Evolutionary conservation across 352 stramenopile genomes (phyloP), one percentile per base, ranked within the genome.

Genomic region (Phytopythium vexans): DNA sequence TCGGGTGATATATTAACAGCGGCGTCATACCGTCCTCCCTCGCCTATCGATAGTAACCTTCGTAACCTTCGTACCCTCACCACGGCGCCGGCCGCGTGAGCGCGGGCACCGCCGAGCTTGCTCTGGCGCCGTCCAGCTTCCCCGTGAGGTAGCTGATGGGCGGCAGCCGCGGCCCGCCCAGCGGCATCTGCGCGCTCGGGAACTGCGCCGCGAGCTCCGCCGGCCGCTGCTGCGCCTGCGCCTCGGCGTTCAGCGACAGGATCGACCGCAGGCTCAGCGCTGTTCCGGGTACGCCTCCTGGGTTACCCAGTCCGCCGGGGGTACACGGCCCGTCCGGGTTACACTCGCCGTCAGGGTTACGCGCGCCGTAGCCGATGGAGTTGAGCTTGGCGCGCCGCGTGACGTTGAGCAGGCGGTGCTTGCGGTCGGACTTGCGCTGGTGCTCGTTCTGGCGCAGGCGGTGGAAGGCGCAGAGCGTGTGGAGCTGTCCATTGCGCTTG

Each of bases 391-490:
- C 78, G 45, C 78, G 74, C 39, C 75, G 77, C 41, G 78, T 70
- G 54, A 92, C 81, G 54, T 73, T 88, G 39, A 88, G 70, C 74
- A 89, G 87, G 54, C 82, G 82, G 56, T 92, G 84, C 70, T 94
- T 94, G 45, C 84, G 84, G 60, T 94, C 80, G 67, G 80, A 92
- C 67, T 94, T 92, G 63, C 85, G 78, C 70, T 94, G 82, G 49
- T 92, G 74, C 58, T 92, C 79, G 57, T 93, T 94, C 62, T 92
- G 82, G 12, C 82, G 78, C 52, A 87, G 67, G 53, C 85, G 77
- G 52, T 94, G 85, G 61, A 93, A 94, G 54, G 89, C 70, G 57
- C 85, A 94, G 42, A 94, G 70, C 43, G 82, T 94, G 61, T 93
- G 85, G 43, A 91, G 63, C 54, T 92, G 71, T 3, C 82, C 85